These are phyloP conservation scores for Warburgia ugandensis DNA, from an alignment of 164 flowering plant species.

Conservation along the genomic window DNA sequence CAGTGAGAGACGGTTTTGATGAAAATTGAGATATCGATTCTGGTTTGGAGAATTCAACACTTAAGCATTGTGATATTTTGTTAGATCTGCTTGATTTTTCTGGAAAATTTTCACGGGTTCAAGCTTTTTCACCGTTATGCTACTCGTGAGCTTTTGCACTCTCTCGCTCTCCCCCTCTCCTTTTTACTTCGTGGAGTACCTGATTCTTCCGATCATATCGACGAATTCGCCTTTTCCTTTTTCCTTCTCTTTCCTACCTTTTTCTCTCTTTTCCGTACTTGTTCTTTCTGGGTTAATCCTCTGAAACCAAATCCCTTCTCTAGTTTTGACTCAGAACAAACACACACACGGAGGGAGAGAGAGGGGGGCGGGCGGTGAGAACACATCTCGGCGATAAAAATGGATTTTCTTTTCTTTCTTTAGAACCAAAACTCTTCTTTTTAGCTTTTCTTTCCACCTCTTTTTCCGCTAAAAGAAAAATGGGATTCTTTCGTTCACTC, in stretches of 20 bases:
- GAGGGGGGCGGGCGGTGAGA: slow-evolving; percentile 7
- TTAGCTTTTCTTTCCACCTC: slow-evolving; percentile 19
- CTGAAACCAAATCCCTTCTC: too few relatives aligned
- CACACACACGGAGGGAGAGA: slow-evolving; percentile 12
- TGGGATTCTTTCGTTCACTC: slow-evolving; percentile 8
- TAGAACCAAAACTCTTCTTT: slow-evolving; percentile 10
- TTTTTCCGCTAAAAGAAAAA: slow-evolving; percentile 16
- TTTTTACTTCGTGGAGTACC: slow-evolving; percentile 36
- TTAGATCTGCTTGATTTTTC: slow-evolving; percentile 5
- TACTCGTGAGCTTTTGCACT: slow-evolving; percentile 9
- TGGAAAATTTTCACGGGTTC: slow-evolving; percentile 9
- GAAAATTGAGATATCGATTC: neutral
- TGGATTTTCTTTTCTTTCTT: slow-evolving; percentile 2
- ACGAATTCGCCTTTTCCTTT: slow-evolving; percentile 25
- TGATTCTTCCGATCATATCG: slow-evolving; percentile 38
- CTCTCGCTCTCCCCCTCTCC: neutral
- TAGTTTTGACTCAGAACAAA: too few relatives aligned
- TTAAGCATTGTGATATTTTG: neutral
- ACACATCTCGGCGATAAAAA: neutral
- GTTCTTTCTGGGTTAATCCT: neutral
- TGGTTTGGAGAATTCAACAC: too few relatives aligned
- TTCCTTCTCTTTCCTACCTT: slow-evolving; percentile 8
- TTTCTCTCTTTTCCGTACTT: neutral
- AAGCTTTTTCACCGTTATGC: slow-evolving; percentile 10
- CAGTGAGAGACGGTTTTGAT: too few relatives aligned